A percentile compares a stretch with the other conserved stretches of the same genome.
These are phyloP conservation scores for Cardamine resedifolia DNA, from an alignment of 345 rosid species.

Conservation along the genomic window DNA sequence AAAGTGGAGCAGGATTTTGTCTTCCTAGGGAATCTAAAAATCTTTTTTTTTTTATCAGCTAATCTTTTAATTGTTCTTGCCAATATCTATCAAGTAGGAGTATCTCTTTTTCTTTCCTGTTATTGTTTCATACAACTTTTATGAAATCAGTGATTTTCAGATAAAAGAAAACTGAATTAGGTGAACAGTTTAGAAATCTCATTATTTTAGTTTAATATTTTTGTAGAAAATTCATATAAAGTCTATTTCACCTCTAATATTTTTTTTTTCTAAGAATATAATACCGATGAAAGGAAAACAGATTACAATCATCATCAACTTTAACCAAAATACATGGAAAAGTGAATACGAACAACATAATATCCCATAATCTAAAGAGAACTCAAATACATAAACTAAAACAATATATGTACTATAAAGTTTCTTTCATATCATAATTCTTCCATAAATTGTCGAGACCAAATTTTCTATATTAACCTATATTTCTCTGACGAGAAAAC, in stretches of 20 bases:
- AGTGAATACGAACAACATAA: too few species aligned
- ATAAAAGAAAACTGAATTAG: neutral
- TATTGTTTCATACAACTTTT: neutral
- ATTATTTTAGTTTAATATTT: too few species aligned
- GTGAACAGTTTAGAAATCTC: neutral
- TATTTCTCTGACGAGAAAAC: neutral
- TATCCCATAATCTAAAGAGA: too few species aligned
- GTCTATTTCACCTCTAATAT: too few species aligned
- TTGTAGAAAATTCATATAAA: too few species aligned
- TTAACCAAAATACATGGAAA: too few species aligned
- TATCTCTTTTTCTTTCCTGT: neutral
- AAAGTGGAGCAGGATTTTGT: constrained; percentile 38
- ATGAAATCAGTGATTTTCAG: neutral
- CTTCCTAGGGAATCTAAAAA: constrained; percentile 34
- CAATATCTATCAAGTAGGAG: neutral
- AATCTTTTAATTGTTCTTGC: neutral
- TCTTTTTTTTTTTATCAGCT: neutral
- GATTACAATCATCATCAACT: too few species aligned
- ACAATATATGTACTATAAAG: neutral
- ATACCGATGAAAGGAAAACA: too few species aligned
- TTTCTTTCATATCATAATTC: neutral
- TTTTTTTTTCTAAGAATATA: too few species aligned
- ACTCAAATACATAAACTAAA: too few species aligned
- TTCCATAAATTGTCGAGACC: neutral
- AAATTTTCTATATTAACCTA: neutral